Evolutionary conservation across 2,329 filamentous ascomycete genomes (phyloP), one percentile per base, ranked within the genome.

Genomic region (Diaporthe vaccinii): DNA sequence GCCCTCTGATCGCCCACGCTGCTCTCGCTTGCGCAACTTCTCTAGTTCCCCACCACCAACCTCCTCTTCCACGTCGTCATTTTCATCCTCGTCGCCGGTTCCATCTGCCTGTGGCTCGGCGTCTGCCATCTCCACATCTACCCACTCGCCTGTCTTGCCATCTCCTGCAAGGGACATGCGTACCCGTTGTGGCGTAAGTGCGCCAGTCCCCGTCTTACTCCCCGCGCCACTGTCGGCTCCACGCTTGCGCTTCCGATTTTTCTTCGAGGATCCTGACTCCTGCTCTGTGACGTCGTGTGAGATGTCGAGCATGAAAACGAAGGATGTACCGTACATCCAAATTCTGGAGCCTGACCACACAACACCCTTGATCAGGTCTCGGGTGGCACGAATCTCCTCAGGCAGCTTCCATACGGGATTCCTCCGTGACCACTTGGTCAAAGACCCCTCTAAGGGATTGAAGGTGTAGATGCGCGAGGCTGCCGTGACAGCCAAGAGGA

Each of bases 241-340:
- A 59, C 90, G 86, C 84, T 91, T 91, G 74, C 90, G 87, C 83
- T 91, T 91, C 79, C 80, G 89, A 75, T 83, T 85, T 25, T 80
- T 80, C 49, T 75, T 81, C n/a, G 81, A 78, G 22, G 82, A 80
- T 1, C 77, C 78, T n/a, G 81, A 81, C 36, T 79, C 81, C 34
- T 82, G 83, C 4, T 83, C 82, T 0, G 85, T 82, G 67, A 97
- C 89, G 82, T 98, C 93, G 80, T 90, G 89, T 28, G 90, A 90
- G 41, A 98, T 86, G 82, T 98, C 95, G 76, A 99, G 91, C 96
- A 98, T 98, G 85, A 94, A 95, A 34, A 99, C 84, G 89, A 95
- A 98, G 1, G 91, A 92, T 55, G 91, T 90, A 9, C 96, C 96
- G 80, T 98, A 98, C 28, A 98, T 85, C 95, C 96, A 98, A 10